Conservation (phyloP, 2,329 filamentous ascomycete species). For the Sporothrix luriei region DNA sequence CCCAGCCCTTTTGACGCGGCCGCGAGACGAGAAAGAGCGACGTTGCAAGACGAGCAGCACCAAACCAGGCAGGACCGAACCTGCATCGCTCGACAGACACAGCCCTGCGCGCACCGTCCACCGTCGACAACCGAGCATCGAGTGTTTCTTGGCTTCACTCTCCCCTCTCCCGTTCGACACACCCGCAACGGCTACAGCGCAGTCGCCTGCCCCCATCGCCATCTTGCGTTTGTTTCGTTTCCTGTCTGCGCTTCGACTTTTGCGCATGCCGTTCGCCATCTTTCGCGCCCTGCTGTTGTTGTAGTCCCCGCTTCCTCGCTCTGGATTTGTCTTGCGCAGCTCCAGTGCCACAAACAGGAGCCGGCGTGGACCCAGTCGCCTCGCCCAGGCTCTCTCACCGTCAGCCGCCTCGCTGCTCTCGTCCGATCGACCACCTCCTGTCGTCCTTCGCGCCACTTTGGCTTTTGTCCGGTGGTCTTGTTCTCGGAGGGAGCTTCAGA, state of each 20-base stretch:
- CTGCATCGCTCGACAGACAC: slow-evolving; percentile 19
- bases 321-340: background rate
- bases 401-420: slow-evolving; percentile 9
- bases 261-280: background rate
- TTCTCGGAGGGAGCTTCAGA: background rate
- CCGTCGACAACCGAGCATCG: slow-evolving; percentile 20
- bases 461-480: slow-evolving; percentile 15
- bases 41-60: background rate
- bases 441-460: slow-evolving; percentile 17
- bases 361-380: slow-evolving; percentile 2
- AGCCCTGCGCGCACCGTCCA: slow-evolving; percentile 15
- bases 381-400: background rate
- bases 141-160: slow-evolving; percentile 14
- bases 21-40: slow-evolving; percentile 5
- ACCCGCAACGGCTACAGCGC: background rate
- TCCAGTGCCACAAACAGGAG: background rate
- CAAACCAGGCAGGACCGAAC: slow-evolving; percentile 14
- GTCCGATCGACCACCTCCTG: slow-evolving; percentile 13
- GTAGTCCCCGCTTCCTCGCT: background rate
- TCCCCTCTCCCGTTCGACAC: slow-evolving; percentile 3
- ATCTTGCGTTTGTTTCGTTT: slow-evolving; percentile 13
- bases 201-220: slow-evolving; percentile 9
- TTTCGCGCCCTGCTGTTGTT: background rate
- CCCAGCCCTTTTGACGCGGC: slow-evolving; percentile 4
- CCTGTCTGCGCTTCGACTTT: background rate